These are phyloP conservation scores for Lunasporangiospora selenospora DNA, from an alignment of 192 early-diverging fungal species.

Conservation along the genomic window DNA sequence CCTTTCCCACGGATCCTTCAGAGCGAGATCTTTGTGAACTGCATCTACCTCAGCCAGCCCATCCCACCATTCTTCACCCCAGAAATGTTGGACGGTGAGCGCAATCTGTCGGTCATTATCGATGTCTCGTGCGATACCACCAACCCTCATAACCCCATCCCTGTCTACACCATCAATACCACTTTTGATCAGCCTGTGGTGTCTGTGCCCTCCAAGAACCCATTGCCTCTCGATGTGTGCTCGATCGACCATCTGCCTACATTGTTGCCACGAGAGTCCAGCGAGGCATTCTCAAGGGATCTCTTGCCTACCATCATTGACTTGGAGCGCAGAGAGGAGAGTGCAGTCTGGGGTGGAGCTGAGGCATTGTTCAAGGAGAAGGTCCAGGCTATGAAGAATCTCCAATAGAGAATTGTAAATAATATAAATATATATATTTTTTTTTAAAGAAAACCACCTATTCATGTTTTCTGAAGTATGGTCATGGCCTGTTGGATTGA, in stretches of 20 bases:
- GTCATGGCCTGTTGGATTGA: no score
- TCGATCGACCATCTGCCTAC: slow-evolving; percentile 98
- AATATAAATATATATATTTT: no score
- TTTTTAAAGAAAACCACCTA: no score
- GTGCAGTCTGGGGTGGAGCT: slow-evolving; percentile 83
- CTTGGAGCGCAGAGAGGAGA: slow-evolving; percentile 66
- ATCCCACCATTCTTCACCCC: slow-evolving; percentile 96
- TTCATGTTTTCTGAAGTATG: no score
- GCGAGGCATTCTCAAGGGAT: slow-evolving; percentile 87
- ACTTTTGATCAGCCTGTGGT: slow-evolving; percentile 95
- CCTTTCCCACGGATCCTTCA: slow-evolving; percentile 92
- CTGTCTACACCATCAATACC: slow-evolving; percentile 90
- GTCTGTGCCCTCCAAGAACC: slow-evolving; percentile 64
- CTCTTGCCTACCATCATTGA: slow-evolving; percentile 84
- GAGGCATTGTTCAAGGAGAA: slow-evolving; percentile 88
- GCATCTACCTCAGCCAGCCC: slow-evolving; percentile 92
- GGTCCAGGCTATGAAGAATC: slow-evolving; percentile 34
- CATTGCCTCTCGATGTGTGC: slow-evolving; percentile 83
- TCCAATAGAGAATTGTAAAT: slow-evolving; percentile 10
- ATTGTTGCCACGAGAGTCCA: slow-evolving; percentile 91
- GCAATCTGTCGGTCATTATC: slow-evolving; percentile 83
- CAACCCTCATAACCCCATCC: slow-evolving; percentile 98
- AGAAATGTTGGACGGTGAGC: slow-evolving; percentile 72
- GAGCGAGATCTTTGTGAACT: slow-evolving; percentile 97
- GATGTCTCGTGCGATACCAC: slow-evolving; percentile 98